Conservation (phyloP, 2,329 filamentous ascomycete genomes). For the Penicillium sp. region DNA sequence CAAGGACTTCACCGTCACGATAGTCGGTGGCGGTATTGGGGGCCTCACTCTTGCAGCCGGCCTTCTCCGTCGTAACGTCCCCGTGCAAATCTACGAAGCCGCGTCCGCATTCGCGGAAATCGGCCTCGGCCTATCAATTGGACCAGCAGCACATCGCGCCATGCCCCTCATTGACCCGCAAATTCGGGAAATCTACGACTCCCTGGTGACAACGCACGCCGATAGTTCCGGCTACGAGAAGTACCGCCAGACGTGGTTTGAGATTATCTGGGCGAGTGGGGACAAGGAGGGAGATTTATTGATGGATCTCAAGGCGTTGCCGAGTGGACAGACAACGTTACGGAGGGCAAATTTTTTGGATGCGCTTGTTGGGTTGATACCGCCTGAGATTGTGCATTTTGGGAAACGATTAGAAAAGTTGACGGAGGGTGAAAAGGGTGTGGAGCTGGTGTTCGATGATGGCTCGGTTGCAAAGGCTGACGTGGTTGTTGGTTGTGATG, state of each 20-base stretch:
- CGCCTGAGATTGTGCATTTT: constrained; percentile 36
- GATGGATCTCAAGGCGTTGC: constrained; percentile 36
- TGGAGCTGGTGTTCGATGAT: constrained; percentile 37
- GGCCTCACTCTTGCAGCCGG: constrained; percentile 60
- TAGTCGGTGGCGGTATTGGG: constrained; percentile 63
- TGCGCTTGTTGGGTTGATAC: constrained; percentile 38
- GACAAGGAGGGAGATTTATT: constrained; percentile 29
- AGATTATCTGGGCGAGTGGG: constrained; percentile 35
- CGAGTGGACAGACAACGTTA: constrained; percentile 39
- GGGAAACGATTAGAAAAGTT: constrained; percentile 37
- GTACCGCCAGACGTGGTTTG: constrained; percentile 39
- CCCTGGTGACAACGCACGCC: constrained; percentile 38
- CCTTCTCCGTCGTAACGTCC: constrained; percentile 51
- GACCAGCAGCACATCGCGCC: constrained; percentile 59
- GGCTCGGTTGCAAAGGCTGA: constrained; percentile 34
- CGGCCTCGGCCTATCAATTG: constrained; percentile 61
- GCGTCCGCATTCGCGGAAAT: constrained; percentile 60
- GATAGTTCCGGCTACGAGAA: constrained; percentile 38
- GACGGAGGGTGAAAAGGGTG: constrained; percentile 17
- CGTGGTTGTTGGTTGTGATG: constrained; percentile 44
- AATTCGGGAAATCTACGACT: constrained; percentile 38
- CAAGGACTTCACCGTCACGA: constrained; percentile 55
- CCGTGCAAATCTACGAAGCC: constrained; percentile 60
- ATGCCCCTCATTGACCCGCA: constrained; percentile 57
- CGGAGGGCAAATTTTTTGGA: constrained; percentile 41